Evolutionary conservation across 352 stramenopile genomes (phyloP).

Genomic region (Globisporangium abappressorium): DNA sequence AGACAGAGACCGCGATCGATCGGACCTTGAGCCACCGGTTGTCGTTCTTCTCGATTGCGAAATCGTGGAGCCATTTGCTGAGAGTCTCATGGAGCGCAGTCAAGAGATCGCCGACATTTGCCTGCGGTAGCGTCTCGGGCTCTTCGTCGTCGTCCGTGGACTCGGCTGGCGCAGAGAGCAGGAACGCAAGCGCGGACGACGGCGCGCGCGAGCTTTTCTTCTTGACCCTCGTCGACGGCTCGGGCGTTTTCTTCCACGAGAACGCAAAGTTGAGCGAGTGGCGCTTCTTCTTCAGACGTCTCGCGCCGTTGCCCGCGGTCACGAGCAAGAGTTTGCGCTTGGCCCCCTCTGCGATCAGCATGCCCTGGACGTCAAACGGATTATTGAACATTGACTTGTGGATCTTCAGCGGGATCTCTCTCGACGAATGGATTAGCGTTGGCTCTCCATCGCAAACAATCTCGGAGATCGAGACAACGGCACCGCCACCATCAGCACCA

Average conservation of each 20-base stretch:
- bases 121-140: constrained; percentile 60
- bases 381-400: constrained; percentile 87
- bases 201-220: constrained; percentile 65
- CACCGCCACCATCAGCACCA: background rate
- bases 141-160: constrained; percentile 76
- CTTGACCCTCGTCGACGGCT: constrained; percentile 58
- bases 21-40: constrained; percentile 75
- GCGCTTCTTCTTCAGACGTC: constrained; percentile 86
- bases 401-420: constrained; percentile 71
- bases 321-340: constrained; percentile 84
- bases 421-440: constrained; percentile 36
- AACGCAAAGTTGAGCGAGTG: constrained; percentile 74
- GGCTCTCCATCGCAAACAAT: constrained; percentile 25
- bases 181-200: constrained; percentile 73
- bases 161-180: constrained; percentile 67
- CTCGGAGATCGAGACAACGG: constrained; percentile 12
- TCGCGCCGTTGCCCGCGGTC: constrained; percentile 53
- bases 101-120: constrained; percentile 53
- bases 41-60: constrained; percentile 55
- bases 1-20: constrained; percentile 63
- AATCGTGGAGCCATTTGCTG: constrained; percentile 62
- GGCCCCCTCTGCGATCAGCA: constrained; percentile 65
- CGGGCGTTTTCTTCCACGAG: constrained; percentile 78
- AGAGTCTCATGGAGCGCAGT: constrained; percentile 40
- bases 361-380: constrained; percentile 63